These are phyloP conservation scores for Fusarium cyanostomum DNA, from an alignment of 2,329 filamentous ascomycete species.

Conservation along the genomic window DNA sequence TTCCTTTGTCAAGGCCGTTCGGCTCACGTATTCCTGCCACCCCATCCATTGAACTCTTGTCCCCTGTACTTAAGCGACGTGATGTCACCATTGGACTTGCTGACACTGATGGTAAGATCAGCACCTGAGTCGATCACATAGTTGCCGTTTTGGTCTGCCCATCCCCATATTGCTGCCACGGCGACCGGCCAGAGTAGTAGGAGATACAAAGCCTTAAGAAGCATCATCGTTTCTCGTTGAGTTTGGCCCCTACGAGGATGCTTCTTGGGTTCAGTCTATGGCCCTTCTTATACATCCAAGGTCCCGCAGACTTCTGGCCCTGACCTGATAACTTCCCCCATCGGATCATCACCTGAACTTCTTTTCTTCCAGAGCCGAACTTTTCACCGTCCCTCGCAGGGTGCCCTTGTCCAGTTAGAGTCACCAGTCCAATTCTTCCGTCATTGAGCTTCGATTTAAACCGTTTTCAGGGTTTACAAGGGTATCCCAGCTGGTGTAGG, in stretches of 20 bases:
- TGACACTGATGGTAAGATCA: slow-evolving; percentile 48
- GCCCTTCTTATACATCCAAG: too few relatives aligned
- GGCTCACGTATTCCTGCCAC: slow-evolving; percentile 43
- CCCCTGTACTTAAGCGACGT: slow-evolving; percentile 48
- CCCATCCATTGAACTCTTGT: slow-evolving; percentile 46
- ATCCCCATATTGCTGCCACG: slow-evolving; percentile 52
- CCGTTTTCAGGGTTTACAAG: background rate
- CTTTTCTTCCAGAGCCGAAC: background rate
- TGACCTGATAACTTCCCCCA: background rate
- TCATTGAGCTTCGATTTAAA: background rate
- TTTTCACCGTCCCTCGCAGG: background rate
- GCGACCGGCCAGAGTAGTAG: slow-evolving; percentile 41
- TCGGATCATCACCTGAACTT: background rate
- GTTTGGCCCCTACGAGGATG: background rate
- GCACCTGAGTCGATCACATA: slow-evolving; percentile 51
- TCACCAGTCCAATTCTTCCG: background rate
- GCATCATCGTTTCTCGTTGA: slow-evolving; percentile 36
- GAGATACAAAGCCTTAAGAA: slow-evolving; percentile 40
- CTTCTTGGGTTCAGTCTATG: too few relatives aligned
- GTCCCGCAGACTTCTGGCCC: background rate
- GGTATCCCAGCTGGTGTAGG: background rate
- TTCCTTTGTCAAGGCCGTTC: too few relatives aligned
- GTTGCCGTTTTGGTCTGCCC: slow-evolving; percentile 50
- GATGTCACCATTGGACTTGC: slow-evolving; percentile 49
- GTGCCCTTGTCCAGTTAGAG: background rate